Percentiles rank a stretch among this genome's conserved stretches.
Conservation (phyloP, 352 stramenopile species). For the Phytophthora meadii region DNA sequence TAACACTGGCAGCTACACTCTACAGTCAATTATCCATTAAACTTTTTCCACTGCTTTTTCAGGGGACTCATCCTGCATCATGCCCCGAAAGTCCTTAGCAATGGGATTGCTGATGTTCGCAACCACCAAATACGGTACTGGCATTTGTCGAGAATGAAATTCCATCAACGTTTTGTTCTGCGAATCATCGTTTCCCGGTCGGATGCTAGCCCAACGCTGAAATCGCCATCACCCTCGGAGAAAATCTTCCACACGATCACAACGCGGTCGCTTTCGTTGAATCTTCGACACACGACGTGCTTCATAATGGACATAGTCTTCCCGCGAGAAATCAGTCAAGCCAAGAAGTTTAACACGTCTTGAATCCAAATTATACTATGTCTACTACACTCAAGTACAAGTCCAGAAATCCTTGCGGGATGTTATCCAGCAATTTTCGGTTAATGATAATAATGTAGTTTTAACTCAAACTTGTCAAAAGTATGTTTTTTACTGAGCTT, state of each 20-base stretch:
- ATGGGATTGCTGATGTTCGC: neutral
- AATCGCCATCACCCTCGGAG: slow-evolving; percentile 32
- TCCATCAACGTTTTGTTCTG: neutral
- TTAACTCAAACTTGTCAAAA: neutral
- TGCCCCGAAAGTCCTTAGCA: neutral
- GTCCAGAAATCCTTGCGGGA: slow-evolving; percentile 10
- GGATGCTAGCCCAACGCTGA: slow-evolving; percentile 10
- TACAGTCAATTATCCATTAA: too few species aligned
- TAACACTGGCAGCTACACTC: too few species aligned
- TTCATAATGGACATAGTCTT: slow-evolving; percentile 7
- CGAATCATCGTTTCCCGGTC: too few species aligned
- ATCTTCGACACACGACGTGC: slow-evolving; percentile 15
- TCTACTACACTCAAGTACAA: neutral
- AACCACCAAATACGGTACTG: neutral
- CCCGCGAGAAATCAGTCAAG: too few species aligned
- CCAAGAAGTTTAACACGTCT: too few species aligned
- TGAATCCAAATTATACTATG: too few species aligned
- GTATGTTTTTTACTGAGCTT: neutral
- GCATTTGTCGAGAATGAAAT: neutral
- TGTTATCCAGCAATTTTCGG: slow-evolving; percentile 7
- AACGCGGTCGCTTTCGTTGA: slow-evolving; percentile 41
- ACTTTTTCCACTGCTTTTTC: too few species aligned
- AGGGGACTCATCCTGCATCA: neutral
- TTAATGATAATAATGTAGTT: neutral
- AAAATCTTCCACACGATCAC: slow-evolving; percentile 56